Evolutionary conservation across 2,329 filamentous ascomycete species (phyloP).

Genomic region (Talaromyces islandicus): DNA sequence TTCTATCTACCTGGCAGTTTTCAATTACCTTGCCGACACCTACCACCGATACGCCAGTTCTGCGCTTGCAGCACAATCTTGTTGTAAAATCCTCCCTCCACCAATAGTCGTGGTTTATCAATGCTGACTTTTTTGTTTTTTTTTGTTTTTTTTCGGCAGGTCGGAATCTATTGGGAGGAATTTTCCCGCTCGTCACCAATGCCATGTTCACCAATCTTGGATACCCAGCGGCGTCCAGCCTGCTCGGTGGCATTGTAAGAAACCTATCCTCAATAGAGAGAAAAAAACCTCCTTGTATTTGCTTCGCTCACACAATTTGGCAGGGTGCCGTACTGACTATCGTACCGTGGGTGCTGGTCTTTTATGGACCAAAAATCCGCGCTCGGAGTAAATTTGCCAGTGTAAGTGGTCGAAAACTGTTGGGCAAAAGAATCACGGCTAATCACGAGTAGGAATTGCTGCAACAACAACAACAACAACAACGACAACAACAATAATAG

Average conservation of each 20-base stretch:
- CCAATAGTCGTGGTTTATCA: neutral
- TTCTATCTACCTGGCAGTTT: constrained; percentile 77
- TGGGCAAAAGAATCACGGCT: neutral
- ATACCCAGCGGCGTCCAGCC: constrained; percentile 62
- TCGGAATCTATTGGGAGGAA: constrained; percentile 73
- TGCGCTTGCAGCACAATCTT: constrained; percentile 78
- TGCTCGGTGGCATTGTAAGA: constrained; percentile 67
- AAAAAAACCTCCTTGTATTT: neutral
- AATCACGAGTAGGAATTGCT: constrained; percentile 6
- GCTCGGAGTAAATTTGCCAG: constrained; percentile 70
- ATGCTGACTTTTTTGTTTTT: neutral
- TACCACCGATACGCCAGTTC: constrained; percentile 82
- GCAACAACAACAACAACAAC: constrained; percentile 6
- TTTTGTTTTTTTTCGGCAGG: constrained; percentile 22
- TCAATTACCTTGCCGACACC: constrained; percentile 87
- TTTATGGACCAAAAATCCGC: constrained; percentile 72
- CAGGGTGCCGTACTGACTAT: constrained; percentile 57
- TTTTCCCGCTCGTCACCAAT: constrained; percentile 71
- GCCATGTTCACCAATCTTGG: constrained; percentile 69
- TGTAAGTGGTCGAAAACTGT: constrained; percentile 34
- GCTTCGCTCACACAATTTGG: neutral
- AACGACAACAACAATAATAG: constrained; percentile 7
- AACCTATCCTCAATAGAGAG: neutral
- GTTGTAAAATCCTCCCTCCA: constrained; percentile 46
- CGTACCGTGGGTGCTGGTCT: constrained; percentile 81